These are phyloP conservation scores for Clathrospora elynae DNA, from an alignment of 2,329 filamentous ascomycete genomes.

Conservation along the genomic window DNA sequence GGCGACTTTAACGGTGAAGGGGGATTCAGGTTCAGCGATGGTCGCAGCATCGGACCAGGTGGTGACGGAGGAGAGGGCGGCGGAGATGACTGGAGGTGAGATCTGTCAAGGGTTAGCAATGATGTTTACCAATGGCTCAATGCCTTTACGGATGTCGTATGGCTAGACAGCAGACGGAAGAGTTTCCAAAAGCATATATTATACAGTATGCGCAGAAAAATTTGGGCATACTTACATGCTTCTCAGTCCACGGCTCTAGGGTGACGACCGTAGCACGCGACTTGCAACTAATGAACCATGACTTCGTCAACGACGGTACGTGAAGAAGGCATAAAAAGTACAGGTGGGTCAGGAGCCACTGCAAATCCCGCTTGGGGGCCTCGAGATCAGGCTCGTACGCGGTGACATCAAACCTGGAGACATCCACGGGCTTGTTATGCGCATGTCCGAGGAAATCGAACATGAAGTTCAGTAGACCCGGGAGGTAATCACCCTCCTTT, in stretches of 20 bases:
- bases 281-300: constrained; percentile 82
- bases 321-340: constrained; percentile 83
- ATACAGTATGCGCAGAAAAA: too few species aligned
- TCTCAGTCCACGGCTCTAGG: constrained; percentile 84
- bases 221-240: constrained; percentile 58
- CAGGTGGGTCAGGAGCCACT: constrained; percentile 83
- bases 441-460: constrained; percentile 86
- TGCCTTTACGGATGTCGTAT: too few species aligned
- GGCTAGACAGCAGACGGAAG: too few species aligned
- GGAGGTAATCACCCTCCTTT: constrained; percentile 72
- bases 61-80: constrained; percentile 70
- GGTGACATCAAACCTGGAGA: constrained; percentile 71
- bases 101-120: constrained; percentile 53
- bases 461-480: constrained; percentile 73
- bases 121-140: background rate
- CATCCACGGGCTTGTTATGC: constrained; percentile 71
- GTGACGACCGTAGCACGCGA: constrained; percentile 78
- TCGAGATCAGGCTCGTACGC: constrained; percentile 66
- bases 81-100: constrained; percentile 70
- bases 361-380: constrained; percentile 71
- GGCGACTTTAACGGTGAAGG: constrained; percentile 72
- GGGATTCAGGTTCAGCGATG: constrained; percentile 50
- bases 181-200: too few species aligned
- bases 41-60: constrained; percentile 62
- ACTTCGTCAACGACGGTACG: constrained; percentile 76